Conservation (phyloP, 495 filamentous ascomycete species). For the Aspergillus diversus region DNA sequence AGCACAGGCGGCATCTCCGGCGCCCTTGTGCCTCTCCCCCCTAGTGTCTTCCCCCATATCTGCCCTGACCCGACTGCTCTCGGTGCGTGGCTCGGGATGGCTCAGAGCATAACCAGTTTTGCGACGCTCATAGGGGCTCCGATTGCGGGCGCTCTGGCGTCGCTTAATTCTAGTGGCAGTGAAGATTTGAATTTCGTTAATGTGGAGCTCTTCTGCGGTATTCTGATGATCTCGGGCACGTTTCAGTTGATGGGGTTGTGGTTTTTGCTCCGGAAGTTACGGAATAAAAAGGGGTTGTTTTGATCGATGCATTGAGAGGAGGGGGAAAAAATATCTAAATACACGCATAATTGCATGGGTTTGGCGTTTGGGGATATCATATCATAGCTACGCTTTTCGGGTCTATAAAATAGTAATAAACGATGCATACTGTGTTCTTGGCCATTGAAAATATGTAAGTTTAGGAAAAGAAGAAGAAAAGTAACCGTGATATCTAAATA, state of each 20-base stretch:
- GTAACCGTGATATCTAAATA: no score
- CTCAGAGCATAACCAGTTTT: conserved; percentile 69
- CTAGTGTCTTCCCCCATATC: conserved; percentile 65
- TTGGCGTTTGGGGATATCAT: no score
- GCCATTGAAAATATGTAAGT: neutral
- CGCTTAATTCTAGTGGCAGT: conserved; percentile 26
- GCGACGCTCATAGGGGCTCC: conserved; percentile 69
- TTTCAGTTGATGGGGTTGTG: conserved; percentile 24
- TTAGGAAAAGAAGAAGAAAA: neutral
- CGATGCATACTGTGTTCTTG: no score
- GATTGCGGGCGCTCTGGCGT: conserved; percentile 59
- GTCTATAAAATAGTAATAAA: no score
- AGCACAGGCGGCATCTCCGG: conserved; percentile 57
- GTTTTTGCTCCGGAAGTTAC: conserved; percentile 25
- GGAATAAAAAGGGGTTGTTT: conserved; percentile 29
- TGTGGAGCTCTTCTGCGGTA: conserved; percentile 33
- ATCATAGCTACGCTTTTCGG: no score
- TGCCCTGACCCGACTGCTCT: conserved; percentile 60
- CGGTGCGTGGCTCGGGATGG: conserved; percentile 72
- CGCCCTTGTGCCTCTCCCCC: conserved; percentile 64
- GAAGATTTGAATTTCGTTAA: conserved; percentile 28
- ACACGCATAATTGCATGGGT: neutral
- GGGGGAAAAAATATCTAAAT: neutral
- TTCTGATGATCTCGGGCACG: conserved; percentile 26
- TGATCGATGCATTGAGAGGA: neutral